Base-by-base conservation (phyloP, 495 filamentous ascomycete species). In the Neurospora sublineolata region DNA sequence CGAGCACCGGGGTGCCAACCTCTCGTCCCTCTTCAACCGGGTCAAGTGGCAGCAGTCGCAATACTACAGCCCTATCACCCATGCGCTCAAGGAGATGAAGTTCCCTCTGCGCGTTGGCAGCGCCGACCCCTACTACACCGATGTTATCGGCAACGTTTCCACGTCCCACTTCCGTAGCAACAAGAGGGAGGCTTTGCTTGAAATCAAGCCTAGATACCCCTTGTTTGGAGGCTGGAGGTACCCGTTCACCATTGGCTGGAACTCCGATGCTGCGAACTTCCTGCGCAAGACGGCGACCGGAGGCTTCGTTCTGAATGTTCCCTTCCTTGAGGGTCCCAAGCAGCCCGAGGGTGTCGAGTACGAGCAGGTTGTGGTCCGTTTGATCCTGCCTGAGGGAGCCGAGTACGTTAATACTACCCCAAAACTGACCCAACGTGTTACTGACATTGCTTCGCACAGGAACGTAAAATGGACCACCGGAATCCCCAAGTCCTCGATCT, bases 201-300 rank as follows among this genome's bases (percentile, higher is more conserved):
- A 97, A 82, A 87, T 97, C 72, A 93, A 92, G 82, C 96, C 96
- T 18, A 87, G 95, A 37, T 99, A 93, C 80, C 95, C 95, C 9
- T 78, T 99, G 33, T 98, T 98, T 77, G 95, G 95, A 67, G 93
- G 92, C 68, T 99, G 95, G 95, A 97, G 97, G 81, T 97, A 97
- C 78, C 94, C 90, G 73, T 99, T 97, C 83, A 90, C 90, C 64
- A 87, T 97, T 60, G 96, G 95, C 72, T 99, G 95, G 94, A 93
- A 97, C 83, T 90, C 91, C 69, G 88, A 94, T 71, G 86, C 97
- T 27, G 85, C 86, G 73, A 86, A 86, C 40, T 97, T 92, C 79
- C 78, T 99, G 70, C 87, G 92, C 69, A 88, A 87, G 75, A 85
- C 82, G 42, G 83, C 84, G 33, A 81, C 82, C 3, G 89, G 92